Conservation (phyloP, 208 protist species). For the Trypanosoma melophagium region DNA sequence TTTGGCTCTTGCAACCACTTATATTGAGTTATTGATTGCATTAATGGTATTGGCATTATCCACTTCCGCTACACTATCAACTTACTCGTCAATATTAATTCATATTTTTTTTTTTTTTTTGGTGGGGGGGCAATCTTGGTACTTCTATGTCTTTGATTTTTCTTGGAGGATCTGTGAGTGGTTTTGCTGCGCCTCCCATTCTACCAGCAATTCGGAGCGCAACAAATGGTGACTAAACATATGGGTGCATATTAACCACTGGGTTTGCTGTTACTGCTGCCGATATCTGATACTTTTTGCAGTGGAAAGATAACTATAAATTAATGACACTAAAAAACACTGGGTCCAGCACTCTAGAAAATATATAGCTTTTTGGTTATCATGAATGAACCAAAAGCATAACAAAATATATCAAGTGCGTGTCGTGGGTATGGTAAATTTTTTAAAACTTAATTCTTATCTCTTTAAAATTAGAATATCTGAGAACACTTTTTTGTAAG, state of each 20-base stretch:
- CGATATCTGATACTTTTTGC: slow-evolving; percentile 10
- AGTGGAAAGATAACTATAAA: slow-evolving; percentile 3
- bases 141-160: slow-evolving; percentile 16
- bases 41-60: slow-evolving; percentile 8
- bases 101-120: slow-evolving; percentile 6
- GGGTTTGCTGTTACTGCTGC: slow-evolving; percentile 2
- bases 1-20: background rate
- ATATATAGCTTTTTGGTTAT: no score
- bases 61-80: slow-evolving; percentile 6
- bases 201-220: background rate
- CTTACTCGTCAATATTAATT: slow-evolving; percentile 9
- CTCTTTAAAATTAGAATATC: no score
- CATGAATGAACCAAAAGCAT: no score
- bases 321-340: slow-evolving; percentile 5
- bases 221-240: slow-evolving; percentile 21
- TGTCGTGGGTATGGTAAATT: no score
- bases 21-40: slow-evolving; percentile 12
- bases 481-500: no score
- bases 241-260: slow-evolving; percentile 9
- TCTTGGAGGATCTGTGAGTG: slow-evolving; percentile 11
- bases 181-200: background rate
- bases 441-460: no score
- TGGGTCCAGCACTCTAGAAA: background rate
- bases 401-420: no score
- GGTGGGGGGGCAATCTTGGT: slow-evolving; percentile 6